These are phyloP conservation scores for Emiliania huxleyi DNA, from an alignment of 78 protist genomes.

Conservation along the genomic window DNA sequence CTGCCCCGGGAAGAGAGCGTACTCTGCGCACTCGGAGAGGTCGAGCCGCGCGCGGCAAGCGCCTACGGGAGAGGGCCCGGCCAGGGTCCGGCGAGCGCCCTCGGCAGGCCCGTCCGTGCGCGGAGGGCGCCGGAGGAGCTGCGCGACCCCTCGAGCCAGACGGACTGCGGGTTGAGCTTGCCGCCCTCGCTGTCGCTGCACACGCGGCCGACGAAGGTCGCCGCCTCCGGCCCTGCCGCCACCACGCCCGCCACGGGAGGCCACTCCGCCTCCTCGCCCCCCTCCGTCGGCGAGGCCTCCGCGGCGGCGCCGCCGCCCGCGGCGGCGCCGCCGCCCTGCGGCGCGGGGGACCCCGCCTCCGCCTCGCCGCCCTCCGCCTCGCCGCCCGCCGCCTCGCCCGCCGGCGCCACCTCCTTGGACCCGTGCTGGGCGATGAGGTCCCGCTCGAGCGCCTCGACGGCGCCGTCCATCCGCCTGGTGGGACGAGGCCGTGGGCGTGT, in stretches of 20 bases:
- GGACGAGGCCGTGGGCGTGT: no score
- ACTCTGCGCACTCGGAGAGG: not conserved
- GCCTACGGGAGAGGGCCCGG: no score
- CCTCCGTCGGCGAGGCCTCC: not conserved
- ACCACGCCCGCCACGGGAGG: not conserved
- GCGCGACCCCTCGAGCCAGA: not conserved
- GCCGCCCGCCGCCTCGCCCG: no score
- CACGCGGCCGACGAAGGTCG: not conserved
- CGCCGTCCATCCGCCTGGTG: not conserved
- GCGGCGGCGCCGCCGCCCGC: no score
- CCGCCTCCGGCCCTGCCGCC: not conserved
- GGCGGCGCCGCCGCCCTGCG: no score
- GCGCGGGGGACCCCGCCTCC: no score
- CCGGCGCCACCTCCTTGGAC: not conserved
- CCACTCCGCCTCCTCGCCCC: not conserved
- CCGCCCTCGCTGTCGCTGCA: slow-evolving; percentile 13
- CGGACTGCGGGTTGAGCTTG: not conserved
- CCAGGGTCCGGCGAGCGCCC: no score
- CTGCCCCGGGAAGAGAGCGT: not conserved
- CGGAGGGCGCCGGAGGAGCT: not conserved
- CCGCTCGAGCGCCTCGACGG: not conserved
- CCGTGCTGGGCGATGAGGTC: not conserved
- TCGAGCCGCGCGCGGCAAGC: no score
- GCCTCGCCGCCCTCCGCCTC: no score
- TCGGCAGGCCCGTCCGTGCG: not conserved